These are phyloP conservation scores for Yamadazyma conglobata DNA, from an alignment of 1,139 yeast genomes.

Conservation along the genomic window DNA sequence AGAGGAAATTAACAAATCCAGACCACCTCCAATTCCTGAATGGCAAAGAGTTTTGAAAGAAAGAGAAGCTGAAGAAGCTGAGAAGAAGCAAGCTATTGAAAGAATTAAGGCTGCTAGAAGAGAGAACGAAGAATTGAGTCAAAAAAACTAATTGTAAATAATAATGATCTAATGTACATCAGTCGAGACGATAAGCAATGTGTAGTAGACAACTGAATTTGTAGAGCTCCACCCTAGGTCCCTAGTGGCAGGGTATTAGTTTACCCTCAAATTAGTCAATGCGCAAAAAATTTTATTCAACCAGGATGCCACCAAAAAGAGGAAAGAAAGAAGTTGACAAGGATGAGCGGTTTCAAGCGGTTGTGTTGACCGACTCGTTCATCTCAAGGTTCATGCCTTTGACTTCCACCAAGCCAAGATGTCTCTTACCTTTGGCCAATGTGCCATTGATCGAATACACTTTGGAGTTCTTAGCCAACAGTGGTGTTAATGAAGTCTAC, in stretches of 20 bases:
- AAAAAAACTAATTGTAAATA: slow-evolving; percentile 3
- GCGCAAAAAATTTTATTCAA: too few species aligned
- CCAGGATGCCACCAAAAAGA: slow-evolving; percentile 44
- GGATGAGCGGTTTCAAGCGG: slow-evolving; percentile 84
- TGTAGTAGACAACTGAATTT: too few species aligned
- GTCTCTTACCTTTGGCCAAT: slow-evolving; percentile 86
- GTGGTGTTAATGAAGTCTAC: slow-evolving; percentile 86
- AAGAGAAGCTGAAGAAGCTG: slow-evolving; percentile 23
- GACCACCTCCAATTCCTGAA: slow-evolving; percentile 38
- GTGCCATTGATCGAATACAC: slow-evolving; percentile 95
- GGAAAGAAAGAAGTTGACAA: slow-evolving; percentile 56
- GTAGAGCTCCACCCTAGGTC: too few species aligned
- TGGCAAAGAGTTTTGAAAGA: slow-evolving; percentile 32
- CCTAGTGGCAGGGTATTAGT: too few species aligned
- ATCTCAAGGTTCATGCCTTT: slow-evolving; percentile 91
- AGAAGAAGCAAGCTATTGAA: slow-evolving; percentile 9
- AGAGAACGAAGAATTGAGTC: slow-evolving; percentile 5
- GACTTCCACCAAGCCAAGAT: slow-evolving; percentile 79
- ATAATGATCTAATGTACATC: too few species aligned
- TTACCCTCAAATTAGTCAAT: too few species aligned
- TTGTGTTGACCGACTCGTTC: slow-evolving; percentile 90
- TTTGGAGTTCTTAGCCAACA: slow-evolving; percentile 85
- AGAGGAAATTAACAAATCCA: slow-evolving; percentile 41
- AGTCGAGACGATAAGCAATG: too few species aligned
- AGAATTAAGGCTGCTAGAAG: slow-evolving; percentile 7